phyloP scores from a whole-genome alignment of 345 rosid species.

The Sonneratia alba region DNA sequence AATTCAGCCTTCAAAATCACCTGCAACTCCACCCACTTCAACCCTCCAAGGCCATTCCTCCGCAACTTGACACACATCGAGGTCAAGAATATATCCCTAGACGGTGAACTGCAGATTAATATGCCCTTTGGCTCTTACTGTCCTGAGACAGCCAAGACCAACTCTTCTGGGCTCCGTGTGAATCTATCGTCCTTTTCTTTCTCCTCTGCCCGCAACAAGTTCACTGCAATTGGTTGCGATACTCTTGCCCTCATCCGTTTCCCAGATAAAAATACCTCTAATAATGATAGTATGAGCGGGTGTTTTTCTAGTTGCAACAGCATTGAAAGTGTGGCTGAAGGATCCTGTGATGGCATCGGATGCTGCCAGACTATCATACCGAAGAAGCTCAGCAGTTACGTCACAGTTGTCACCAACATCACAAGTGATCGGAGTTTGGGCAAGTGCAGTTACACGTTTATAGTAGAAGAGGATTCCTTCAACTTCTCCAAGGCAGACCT shows the following conservation, averaged over 20 bases:
- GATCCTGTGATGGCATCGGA: constrained; percentile 24
- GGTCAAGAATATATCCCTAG: background rate
- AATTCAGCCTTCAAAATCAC: background rate
- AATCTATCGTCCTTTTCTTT: background rate
- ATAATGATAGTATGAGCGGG: background rate
- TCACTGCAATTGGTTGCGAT: constrained; percentile 33
- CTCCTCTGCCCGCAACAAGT: constrained; percentile 14
- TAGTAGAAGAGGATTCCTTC: constrained; percentile 12
- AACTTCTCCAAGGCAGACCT: constrained; percentile 3
- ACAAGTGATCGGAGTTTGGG: background rate
- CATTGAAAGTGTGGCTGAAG: constrained; percentile 2
- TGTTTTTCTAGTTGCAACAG: constrained; percentile 19
- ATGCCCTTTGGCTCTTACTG: background rate
- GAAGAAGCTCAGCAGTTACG: background rate
- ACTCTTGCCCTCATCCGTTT: constrained; percentile 6
- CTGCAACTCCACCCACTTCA: background rate
- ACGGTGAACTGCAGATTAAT: background rate
- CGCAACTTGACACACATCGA: background rate
- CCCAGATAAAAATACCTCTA: background rate
- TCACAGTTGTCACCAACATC: background rate
- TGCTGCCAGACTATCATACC: constrained; percentile 44
- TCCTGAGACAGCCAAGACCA: background rate
- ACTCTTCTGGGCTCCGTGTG: background rate
- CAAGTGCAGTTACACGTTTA: constrained; percentile 25
- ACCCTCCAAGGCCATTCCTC: background rate